Evolutionary conservation across 2,329 filamentous ascomycete species (phyloP).

Genomic region (Talaromyces sp.): DNA sequence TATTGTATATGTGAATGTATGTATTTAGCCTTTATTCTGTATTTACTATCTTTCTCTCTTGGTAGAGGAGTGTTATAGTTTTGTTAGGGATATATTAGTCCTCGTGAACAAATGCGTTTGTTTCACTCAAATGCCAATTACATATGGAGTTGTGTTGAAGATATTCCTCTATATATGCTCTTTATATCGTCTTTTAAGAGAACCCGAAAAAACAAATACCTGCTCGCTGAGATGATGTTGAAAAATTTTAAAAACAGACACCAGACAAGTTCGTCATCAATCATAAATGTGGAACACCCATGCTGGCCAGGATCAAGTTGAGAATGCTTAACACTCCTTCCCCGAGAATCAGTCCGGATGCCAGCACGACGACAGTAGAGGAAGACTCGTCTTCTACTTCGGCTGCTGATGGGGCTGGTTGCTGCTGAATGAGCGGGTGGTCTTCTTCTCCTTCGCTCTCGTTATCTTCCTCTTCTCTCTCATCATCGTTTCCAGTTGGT

Average conservation of each 20-base stretch:
- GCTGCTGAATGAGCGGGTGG: not conserved
- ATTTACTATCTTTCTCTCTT: not conserved
- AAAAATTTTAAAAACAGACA: not conserved
- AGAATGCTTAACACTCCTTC: slow-evolving; percentile 90
- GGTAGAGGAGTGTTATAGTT: not conserved
- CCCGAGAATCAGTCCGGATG: slow-evolving; percentile 82
- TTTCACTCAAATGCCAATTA: not conserved
- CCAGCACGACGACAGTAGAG: slow-evolving; percentile 78
- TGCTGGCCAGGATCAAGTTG: slow-evolving; percentile 76
- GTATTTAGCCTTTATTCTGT: not conserved
- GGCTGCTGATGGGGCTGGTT: not conserved
- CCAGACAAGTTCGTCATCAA: not conserved
- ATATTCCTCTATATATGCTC: not conserved
- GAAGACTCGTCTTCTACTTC: slow-evolving; percentile 25
- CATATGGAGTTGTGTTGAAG: not conserved
- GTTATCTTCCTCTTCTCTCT: not conserved
- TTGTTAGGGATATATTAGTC: not conserved
- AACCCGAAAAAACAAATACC: not conserved
- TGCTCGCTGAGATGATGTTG: not conserved
- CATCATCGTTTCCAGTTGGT: not conserved
- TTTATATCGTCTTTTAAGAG: not conserved
- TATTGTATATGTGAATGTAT: slow-evolving; percentile 2
- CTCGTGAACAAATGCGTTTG: not conserved
- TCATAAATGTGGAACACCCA: slow-evolving; percentile 67
- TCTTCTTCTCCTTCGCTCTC: not conserved